Evolutionary conservation across 495 filamentous ascomycete genomes (phyloP), one percentile per base, ranked within the genome.

Genomic region (Xylaria longipes): DNA sequence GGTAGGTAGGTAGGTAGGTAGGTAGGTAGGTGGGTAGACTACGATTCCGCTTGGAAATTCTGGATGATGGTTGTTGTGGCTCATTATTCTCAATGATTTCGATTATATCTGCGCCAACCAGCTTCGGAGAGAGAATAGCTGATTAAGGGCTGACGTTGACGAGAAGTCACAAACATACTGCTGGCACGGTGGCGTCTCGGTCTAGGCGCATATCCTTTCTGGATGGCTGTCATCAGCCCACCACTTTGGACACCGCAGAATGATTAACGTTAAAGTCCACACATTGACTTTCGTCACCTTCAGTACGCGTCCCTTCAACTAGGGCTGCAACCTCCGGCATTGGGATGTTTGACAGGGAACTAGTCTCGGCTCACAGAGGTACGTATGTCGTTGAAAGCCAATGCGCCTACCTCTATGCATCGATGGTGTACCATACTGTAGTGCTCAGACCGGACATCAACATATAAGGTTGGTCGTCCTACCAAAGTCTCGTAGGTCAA

Each of bases 331-430:
- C 45, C 31, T 22, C 33, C 65, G 48, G 46, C 22, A 27, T 52
- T 45, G 52, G 17, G 27, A 22, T 8, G 14, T 7, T 27, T 11
- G 35, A 11, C 58, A n/a, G 25, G 46, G 45, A n/a, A 31, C 33
- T 33, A 65, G 66, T 67, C 65, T 58, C 71, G 69, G 73, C 31
- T 12, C 33, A 33, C 22, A 64, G 62, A 37, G 29, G 52, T 75
- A 67, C 76, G 75, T 75, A 77, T 73, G 70, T 69, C 11, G 56
- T 71, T 66, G 54, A 58, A 73, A 65, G 68, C 73, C 76, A 57
- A 68, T 73, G 69, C 70, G 20, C 33, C 22, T 17, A 27, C 33
- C 22, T 17, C 48, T 29, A 15, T 67, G 17, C 46, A 65, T 37
- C 33, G 57, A 29, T 25, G 39, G 14, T 6, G 14, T 22, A n/a